Evolutionary conservation across 2,329 filamentous ascomycete species (phyloP).

Genomic region (Alternaria burnsii): DNA sequence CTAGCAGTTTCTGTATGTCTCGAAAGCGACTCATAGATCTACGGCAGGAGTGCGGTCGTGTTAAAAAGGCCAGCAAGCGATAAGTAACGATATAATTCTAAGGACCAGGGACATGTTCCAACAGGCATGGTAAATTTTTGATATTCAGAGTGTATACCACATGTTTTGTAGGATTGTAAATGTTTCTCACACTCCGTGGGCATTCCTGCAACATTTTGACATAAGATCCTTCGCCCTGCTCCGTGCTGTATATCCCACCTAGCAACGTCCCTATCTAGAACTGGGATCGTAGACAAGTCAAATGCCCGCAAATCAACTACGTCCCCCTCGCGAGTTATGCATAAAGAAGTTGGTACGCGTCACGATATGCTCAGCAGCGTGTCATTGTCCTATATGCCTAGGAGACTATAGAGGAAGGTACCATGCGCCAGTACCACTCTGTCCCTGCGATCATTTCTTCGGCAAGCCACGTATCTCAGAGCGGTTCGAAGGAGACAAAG

Average conservation of each 20-base stretch:
- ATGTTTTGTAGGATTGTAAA: neutral
- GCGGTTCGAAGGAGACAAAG: constrained; percentile 10
- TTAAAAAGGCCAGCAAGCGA: neutral
- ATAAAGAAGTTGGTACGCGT: constrained; percentile 6
- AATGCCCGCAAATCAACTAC: neutral
- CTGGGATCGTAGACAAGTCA: neutral
- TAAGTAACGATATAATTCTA: neutral
- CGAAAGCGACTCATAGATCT: constrained; percentile 3
- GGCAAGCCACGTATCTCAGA: constrained; percentile 15
- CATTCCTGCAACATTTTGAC: neutral
- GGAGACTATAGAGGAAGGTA: neutral
- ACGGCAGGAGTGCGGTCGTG: neutral
- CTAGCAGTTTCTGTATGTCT: neutral
- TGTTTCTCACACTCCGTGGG: neutral
- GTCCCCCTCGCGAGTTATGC: neutral
- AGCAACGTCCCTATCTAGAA: neutral
- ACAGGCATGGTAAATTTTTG: neutral
- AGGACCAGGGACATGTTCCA: neutral
- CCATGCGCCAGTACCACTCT: constrained; percentile 9
- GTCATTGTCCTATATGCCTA: constrained; percentile 17
- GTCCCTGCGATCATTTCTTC: constrained; percentile 24
- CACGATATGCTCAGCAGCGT: constrained; percentile 8
- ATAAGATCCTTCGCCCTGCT: neutral
- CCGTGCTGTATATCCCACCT: neutral
- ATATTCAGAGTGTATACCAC: neutral